phyloP scores from a whole-genome alignment of 2,329 filamentous ascomycete genomes.

The Cercospora sp. region DNA sequence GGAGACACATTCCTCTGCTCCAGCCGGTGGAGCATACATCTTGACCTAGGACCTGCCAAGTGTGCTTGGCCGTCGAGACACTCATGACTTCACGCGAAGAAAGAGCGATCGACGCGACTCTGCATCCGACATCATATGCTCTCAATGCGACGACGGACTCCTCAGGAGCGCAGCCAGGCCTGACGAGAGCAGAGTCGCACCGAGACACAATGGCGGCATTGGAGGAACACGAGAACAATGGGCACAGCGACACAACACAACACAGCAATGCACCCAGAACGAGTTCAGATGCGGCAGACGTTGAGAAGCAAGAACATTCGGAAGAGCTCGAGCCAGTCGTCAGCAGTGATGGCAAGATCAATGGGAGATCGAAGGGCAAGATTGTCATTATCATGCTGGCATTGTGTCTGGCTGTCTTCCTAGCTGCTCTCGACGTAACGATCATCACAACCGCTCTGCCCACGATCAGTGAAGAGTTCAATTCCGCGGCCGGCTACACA shows the following conservation, averaged over 20 bases:
- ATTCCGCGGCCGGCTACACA: slow-evolving; percentile 53
- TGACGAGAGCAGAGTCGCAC: neutral
- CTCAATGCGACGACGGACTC: neutral
- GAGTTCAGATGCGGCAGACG: slow-evolving; percentile 18
- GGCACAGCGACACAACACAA: neutral
- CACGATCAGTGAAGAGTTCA: slow-evolving; percentile 44
- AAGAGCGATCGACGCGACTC: neutral
- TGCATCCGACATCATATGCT: neutral
- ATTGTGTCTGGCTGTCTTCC: slow-evolving; percentile 52
- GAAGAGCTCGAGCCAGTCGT: slow-evolving; percentile 25
- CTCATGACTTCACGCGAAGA: slow-evolving; percentile 9
- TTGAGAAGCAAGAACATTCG: slow-evolving; percentile 21
- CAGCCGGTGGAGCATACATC: neutral
- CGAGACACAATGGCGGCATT: neutral
- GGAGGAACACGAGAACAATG: neutral
- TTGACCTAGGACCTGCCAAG: neutral
- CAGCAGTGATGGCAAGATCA: slow-evolving; percentile 29
- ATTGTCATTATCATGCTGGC: slow-evolving; percentile 51
- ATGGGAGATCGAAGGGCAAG: slow-evolving; percentile 39
- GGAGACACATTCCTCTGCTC: neutral
- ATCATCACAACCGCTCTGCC: slow-evolving; percentile 28
- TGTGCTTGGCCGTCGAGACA: neutral
- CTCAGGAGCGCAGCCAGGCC: neutral
- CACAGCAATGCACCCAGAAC: neutral
- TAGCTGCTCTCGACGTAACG: slow-evolving; percentile 60